Evolutionary conservation across 2,329 filamentous ascomycete genomes (phyloP).

Genomic region (Dothistroma septosporum): DNA sequence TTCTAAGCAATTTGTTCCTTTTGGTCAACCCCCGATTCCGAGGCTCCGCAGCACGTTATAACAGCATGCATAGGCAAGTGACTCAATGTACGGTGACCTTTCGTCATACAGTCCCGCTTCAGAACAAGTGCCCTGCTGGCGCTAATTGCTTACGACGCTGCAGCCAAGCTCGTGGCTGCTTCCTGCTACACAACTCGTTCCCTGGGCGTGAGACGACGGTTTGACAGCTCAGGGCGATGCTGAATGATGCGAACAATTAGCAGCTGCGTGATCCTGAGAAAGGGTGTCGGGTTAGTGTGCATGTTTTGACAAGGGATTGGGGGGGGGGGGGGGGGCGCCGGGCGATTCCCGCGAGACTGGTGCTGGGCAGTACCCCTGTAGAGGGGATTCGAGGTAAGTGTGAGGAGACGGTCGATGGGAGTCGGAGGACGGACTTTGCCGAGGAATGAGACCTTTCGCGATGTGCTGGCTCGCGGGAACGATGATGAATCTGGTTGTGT

Average conservation of each 20-base stretch:
- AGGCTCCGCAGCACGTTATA: no score
- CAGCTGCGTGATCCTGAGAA: constrained; percentile 56
- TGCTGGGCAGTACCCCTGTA: constrained; percentile 50
- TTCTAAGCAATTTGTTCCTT: not conserved
- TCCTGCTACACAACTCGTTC: no score
- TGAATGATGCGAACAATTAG: constrained; percentile 42
- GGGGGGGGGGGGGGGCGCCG: constrained; percentile 39
- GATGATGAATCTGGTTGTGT: not conserved
- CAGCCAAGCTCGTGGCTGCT: no score
- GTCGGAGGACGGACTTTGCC: constrained; percentile 23
- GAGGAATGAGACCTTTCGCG: not conserved
- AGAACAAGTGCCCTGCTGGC: no score
- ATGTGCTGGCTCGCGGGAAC: no score
- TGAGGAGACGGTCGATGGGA: constrained; percentile 40
- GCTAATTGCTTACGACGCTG: no score
- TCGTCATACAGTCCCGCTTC: no score
- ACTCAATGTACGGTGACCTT: no score
- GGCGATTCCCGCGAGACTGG: constrained; percentile 51
- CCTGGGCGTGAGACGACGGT: constrained; percentile 30
- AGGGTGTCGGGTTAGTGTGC: constrained; percentile 51
- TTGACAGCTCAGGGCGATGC: constrained; percentile 29
- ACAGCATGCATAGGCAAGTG: no score
- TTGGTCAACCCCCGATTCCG: no score
- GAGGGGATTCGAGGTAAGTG: constrained; percentile 42
- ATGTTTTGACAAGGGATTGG: constrained; percentile 57